Percentiles rank a stretch among this genome's conserved stretches.
These are phyloP conservation scores for Suillus subluteus DNA, from an alignment of 768 basidiomycete genomes.

Conservation along the genomic window DNA sequence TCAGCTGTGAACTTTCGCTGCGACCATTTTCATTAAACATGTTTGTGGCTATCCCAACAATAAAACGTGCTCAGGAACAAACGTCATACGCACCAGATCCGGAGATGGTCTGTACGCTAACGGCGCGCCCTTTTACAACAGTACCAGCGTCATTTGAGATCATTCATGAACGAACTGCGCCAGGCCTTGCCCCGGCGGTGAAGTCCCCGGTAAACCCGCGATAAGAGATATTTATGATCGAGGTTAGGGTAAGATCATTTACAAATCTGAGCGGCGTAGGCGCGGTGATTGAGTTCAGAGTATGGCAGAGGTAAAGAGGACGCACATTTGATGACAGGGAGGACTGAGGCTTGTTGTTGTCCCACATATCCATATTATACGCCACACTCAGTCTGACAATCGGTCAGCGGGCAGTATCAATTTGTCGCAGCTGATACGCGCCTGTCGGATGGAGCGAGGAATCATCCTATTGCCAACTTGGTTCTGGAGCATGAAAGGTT, in stretches of 20 bases:
- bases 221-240: conserved; percentile 94
- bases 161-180: conserved; percentile 82
- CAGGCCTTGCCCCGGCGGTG: conserved; percentile 54
- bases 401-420: conserved; percentile 11
- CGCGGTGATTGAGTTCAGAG: conserved; percentile 14
- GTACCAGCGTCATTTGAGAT: conserved; percentile 54
- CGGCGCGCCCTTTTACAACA: conserved; percentile 69
- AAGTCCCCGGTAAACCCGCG: conserved; percentile 84
- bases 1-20: conserved; percentile 52
- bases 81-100: conserved; percentile 90
- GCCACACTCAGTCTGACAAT: conserved; percentile 90
- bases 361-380: conserved; percentile 81
- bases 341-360: conserved; percentile 85
- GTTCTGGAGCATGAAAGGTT: conserved; percentile 47
- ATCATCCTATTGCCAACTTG: conserved; percentile 56
- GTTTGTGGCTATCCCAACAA: conserved; percentile 62
- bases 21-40: conserved; percentile 50
- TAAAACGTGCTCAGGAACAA: conserved; percentile 86
- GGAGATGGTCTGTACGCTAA: conserved; percentile 92
- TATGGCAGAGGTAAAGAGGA: conserved; percentile 8
- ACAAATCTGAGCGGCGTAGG: conserved; percentile 73
- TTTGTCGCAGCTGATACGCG: conserved; percentile 29
- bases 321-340: conserved; percentile 85
- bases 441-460: conserved; percentile 90
- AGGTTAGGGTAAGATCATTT: conserved; percentile 59